These are phyloP conservation scores for Peronospora belbahrii DNA, from an alignment of 352 stramenopile species.

Conservation along the genomic window DNA sequence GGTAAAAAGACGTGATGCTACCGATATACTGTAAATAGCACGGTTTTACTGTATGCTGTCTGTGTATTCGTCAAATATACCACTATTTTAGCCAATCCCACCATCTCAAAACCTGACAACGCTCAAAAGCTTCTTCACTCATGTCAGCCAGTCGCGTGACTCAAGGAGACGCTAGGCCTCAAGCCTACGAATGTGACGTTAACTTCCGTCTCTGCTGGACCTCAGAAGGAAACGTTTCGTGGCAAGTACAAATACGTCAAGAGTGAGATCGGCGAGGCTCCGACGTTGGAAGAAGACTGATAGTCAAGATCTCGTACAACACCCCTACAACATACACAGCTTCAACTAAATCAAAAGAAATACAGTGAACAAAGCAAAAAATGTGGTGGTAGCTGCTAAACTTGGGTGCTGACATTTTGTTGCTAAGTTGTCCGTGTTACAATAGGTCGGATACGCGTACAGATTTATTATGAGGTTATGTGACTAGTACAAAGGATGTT, in stretches of 20 bases:
- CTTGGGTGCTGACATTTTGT: neutral
- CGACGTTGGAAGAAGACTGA: slow-evolving; percentile 59
- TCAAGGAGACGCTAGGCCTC: no score
- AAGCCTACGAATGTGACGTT: no score
- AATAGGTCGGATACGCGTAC: neutral
- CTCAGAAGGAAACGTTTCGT: slow-evolving; percentile 37
- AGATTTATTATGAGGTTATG: slow-evolving; percentile 6
- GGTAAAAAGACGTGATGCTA: no score
- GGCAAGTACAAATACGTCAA: slow-evolving; percentile 81
- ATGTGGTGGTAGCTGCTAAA: neutral
- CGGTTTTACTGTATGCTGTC: no score
- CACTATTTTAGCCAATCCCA: no score
- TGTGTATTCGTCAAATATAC: no score
- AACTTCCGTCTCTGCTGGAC: no score
- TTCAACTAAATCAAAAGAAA: neutral
- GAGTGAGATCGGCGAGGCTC: slow-evolving; percentile 64
- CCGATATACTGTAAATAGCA: no score
- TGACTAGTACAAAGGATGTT: neutral
- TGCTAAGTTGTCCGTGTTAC: neutral
- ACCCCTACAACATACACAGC: neutral
- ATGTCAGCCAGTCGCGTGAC: no score
- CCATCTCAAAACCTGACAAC: no score
- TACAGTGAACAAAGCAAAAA: slow-evolving; percentile 10
- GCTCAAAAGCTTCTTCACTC: no score
- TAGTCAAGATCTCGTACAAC: neutral